Evolutionary conservation across 352 stramenopile genomes (phyloP), one percentile per base, ranked within the genome.

Genomic region (Pythium scleroteichum): DNA sequence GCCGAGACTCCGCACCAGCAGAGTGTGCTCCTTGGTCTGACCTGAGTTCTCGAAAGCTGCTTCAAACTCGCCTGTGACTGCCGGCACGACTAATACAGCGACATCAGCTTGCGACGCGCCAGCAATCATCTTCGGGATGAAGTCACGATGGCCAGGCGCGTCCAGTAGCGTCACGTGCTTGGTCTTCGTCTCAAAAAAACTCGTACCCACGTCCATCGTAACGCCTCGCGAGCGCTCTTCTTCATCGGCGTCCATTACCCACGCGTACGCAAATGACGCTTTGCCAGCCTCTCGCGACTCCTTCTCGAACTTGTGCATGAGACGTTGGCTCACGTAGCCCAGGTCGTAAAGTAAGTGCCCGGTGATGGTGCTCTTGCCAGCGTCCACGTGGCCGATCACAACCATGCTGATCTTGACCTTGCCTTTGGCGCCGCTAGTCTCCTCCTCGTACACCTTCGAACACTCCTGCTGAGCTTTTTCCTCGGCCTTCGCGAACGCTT

Each of bases 51-150:
- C 87, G 71, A 99, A 98, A 29, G 93, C 95, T 1, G 91, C 90
- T 66, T 99, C 95, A 63, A 99, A 99, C 71, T 98, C 94, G 19
- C 96, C 97, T 1, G 83, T 96, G 0, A 86, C 89, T 0, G 95
- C 95, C 17, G 96, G 95, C 16, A 99, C 94, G 1, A 99, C 96
- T 29, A 99, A 72, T 44, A 99, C 68, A 3, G 90, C 92, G 13
- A 95, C 88, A 51, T 98, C 93, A 19, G 91, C 92, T 45, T 96
- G 92, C 39, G 88, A 90, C 1, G 96, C 93, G 4, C 96, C 95
- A 3, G 89, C 90, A 69, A 99, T 99, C 95, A 99, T 99, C 67
- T 98, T 97, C 5, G 95, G 94, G 39, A 99, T 97, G 59, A 99
- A 99, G 62, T 99, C 97, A 19, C 83, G 80, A 63, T 99, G 97